Base-by-base conservation (phyloP, 176 grass and related monocot genomes). In the Sorghum bicolor region DNA sequence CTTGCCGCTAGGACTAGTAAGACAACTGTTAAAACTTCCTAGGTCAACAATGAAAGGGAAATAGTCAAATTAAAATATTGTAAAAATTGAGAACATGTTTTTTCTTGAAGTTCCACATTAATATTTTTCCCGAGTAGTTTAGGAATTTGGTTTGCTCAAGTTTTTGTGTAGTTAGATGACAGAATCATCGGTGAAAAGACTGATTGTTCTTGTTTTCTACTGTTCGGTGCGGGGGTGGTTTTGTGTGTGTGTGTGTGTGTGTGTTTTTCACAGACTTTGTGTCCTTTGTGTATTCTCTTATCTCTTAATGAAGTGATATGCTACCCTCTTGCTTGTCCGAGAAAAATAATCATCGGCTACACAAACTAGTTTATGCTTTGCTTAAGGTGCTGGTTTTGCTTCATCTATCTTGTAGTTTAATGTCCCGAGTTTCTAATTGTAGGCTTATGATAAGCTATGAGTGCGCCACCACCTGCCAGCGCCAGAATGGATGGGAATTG, bases 401-500 rank as follows among this genome's bases (percentile, higher is more conserved):
- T 83, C 58, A 67, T 79, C n/a, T 75, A 29, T 37, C 14, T 83
- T 8, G 5, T 64, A 10, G 34, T 82, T 85, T 86, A 17, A 66
- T 77, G 10, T 55, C 38, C 77, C 71, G 20, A 1, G 69, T 61
- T 75, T 75, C 14, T 64, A 36, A 39, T 75, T 77, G 37, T 72
- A 92, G 90, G 90, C 75, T 25, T 83, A 37, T 89, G 79, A 53
- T 92, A 74, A 80, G 38, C 6, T 22, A 39, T 62, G 31, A 79
- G 75, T 83, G 79, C 70, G 48, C 74, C 79, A 63, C 43, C 65
- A 83, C 50, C 44, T 44, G 17, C 34, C 71, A 44, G 78, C 63
- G 52, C 29, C 65, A 77, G 26, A 82, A 91, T 88, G 83, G 81
- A 60, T 45, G 73, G 24, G 64, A 85, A 29, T 84, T 82, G 47